Evolutionary conservation across 176 grass and related monocot genomes (phyloP).

Genomic region (Musa troglodytarum): DNA sequence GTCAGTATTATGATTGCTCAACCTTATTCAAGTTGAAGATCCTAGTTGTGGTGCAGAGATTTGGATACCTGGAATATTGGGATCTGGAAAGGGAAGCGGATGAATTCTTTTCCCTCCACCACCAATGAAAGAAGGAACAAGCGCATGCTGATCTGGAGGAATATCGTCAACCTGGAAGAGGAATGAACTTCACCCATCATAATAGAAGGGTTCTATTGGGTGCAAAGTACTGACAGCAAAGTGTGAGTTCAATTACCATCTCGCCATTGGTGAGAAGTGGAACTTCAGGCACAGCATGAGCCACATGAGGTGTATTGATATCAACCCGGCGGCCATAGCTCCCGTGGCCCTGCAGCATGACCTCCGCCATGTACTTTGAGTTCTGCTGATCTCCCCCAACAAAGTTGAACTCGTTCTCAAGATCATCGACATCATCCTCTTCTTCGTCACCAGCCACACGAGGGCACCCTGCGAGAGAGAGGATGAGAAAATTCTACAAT

Average conservation of each 20-base stretch:
- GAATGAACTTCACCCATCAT: not conserved
- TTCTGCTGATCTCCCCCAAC: constrained; percentile 33
- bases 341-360: constrained; percentile 58
- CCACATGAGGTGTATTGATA: constrained; percentile 26
- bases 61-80: constrained; percentile 45
- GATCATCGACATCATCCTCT: constrained; percentile 72
- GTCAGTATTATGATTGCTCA: not conserved
- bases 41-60: not conserved
- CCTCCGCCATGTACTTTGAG: constrained; percentile 40
- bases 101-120: constrained; percentile 83
- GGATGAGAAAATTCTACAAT: not conserved
- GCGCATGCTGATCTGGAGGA: constrained; percentile 84
- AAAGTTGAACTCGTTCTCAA: constrained; percentile 75
- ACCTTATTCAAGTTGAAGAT: not conserved
- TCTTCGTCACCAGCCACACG: constrained; percentile 75
- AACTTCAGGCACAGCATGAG: constrained; percentile 46
- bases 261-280: constrained; percentile 84
- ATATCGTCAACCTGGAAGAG: constrained; percentile 64
- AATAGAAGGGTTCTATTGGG: not conserved
- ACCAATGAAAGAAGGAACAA: constrained; percentile 77
- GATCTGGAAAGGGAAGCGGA: constrained; percentile 67
- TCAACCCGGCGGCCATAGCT: constrained; percentile 63
- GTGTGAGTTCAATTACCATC: constrained; percentile 35
- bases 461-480: constrained; percentile 39
- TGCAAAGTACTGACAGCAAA: not conserved